Evolutionary conservation across 106 monocot species (phyloP).

Genomic region (Cymbidium sinense): DNA sequence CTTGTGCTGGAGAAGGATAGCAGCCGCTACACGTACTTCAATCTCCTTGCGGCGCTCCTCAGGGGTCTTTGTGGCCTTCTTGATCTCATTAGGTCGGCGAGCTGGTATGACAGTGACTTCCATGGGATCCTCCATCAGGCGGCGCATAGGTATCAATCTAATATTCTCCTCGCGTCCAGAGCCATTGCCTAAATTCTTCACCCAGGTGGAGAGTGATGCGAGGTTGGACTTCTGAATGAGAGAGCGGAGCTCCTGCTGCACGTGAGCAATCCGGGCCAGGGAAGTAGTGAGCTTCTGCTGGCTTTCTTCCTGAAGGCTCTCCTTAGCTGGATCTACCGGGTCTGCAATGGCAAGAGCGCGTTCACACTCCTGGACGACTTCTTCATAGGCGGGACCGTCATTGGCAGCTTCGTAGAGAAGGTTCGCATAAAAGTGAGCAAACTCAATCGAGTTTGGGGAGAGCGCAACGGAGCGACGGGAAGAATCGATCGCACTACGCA

Average conservation of each 20-base stretch:
- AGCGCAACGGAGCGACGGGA: conserved; percentile 44
- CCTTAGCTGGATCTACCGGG: conserved; percentile 66
- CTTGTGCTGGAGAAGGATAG: conserved; percentile 66
- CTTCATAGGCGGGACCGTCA: conserved; percentile 48
- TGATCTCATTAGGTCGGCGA: conserved; percentile 83
- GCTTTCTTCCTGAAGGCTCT: conserved; percentile 42
- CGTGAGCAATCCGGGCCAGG: conserved; percentile 48
- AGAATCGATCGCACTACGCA: conserved; percentile 58
- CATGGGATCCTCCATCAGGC: conserved; percentile 56
- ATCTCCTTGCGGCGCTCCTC: conserved; percentile 94
- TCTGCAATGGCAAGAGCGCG: conserved; percentile 49
- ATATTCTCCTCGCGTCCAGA: conserved; percentile 59
- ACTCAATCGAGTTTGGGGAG: conserved; percentile 72
- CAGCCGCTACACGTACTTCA: conserved; percentile 88
- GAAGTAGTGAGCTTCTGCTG: conserved; percentile 31
- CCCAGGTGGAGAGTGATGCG: conserved; percentile 76
- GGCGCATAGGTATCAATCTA: conserved; percentile 73
- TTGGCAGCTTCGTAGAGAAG: conserved; percentile 56
- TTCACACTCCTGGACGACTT: conserved; percentile 68
- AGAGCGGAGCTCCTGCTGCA: conserved; percentile 59
- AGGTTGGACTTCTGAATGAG: conserved; percentile 86
- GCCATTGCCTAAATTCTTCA: conserved; percentile 41
- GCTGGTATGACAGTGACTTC: conserved; percentile 47
- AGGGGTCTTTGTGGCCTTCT: conserved; percentile 78
- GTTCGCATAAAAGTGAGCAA: conserved; percentile 73